Base-by-base conservation (phyloP, 371 early-diverging fungal genomes). In the Enterocytospora artemiae region DNA sequence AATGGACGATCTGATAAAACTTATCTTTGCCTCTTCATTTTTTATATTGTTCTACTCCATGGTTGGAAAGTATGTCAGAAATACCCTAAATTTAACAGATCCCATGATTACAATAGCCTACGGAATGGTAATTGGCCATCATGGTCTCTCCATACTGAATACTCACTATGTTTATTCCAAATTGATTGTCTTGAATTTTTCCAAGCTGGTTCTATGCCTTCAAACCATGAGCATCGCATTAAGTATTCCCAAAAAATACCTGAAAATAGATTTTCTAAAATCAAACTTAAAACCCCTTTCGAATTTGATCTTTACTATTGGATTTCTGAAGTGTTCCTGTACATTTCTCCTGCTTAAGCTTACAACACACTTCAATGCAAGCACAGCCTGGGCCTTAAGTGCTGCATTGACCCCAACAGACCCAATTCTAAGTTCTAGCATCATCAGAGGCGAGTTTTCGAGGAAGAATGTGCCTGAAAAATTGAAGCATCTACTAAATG, bases 401-500 rank as follows among this genome's bases (percentile, higher is more conserved):
- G 87, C 91, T 0, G 89, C 89, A 62, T 76, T 90, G 2, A 86
- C 91, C 3, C 92, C 93, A 0, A 95, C 93, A 0, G 93, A 95
- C 80, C 93, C 93, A 0, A 90, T 93, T 3, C 73, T 94, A 52
- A 87, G 91, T 57, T 89, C 88, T 78, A 85, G 88, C 0, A 86
- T 93, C 20, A 85, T 93, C 5, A 88, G 88, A 69, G 93, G 95
- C 14, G 81, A 84, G 49, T 92, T 90, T 82, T 91, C 95, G 0
- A 89, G 89, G 65, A 82, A 83, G 56, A 82, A 89, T 56, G 86
- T 94, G 7, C 88, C 91, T 0, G 62, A 73, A 7, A 72, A 85
- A 43, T 79, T 93, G 12, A 85, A 92, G 27, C 73, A 87, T 56
- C 74, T 92, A 4, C 74, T 94, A 18, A 82, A 87, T 0, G 87